Evolutionary conservation across 345 rosid genomes (phyloP), one percentile per base, ranked within the genome.

Genomic region (Turritis glabra): DNA sequence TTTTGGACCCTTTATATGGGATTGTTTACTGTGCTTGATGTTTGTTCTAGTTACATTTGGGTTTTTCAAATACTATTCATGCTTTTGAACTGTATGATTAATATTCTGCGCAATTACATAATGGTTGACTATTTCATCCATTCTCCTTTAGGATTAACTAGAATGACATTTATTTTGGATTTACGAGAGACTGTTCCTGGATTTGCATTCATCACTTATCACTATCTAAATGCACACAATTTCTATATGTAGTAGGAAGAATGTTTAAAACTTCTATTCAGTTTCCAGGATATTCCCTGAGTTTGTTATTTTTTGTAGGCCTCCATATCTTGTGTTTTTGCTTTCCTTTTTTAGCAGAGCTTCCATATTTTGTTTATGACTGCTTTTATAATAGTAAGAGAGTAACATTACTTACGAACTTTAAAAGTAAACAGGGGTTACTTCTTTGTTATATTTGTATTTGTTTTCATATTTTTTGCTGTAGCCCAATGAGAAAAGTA

Each of bases 11-110:
- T 54, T 71, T 56, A 26, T 46, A 26, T 64, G 59, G n/a, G 13
- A 70, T 62, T 50, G 13, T 35, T 26, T 65, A 27, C 15, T 47
- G 53, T 74, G 38, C 22, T 44, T 64, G 30, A 73, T 64, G 44
- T 53, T 38, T 40, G 18, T 74, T 65, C 26, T 30, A 64, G 27
- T 32, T 26, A 55, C 38, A 33, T 55, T 22, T 72, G 38, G 22
- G 27, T 35, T 60, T 48, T 18, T 32, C 47, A 32, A 63, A 15
- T 52, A 27, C 18, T 27, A n/a, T 27, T 43, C 48, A 23, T 64
- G 71, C 65, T 35, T 41, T 40, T 30, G 43, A 52, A 40, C 13
- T 51, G 43, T 62, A 53, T 43, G 71, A 43, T 43, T 73, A 27
- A 33, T 23, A 13, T 33, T 55, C 19, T 44, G 29, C 32, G 54